Evolutionary conservation across 306 rosid species (phyloP).

Genomic region (Dalbergia cochinchinensis): DNA sequence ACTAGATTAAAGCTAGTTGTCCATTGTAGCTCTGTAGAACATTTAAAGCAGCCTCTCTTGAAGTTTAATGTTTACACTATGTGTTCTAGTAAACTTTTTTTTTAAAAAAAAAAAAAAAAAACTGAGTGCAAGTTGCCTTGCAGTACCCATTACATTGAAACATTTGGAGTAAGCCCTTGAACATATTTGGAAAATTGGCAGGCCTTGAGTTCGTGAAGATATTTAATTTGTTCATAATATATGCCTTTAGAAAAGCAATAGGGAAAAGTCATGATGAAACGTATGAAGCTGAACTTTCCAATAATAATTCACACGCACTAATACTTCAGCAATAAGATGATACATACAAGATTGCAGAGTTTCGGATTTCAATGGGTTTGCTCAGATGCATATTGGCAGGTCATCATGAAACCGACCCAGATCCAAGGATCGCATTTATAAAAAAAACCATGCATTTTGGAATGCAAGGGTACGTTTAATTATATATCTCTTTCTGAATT

Average conservation of each 20-base stretch:
- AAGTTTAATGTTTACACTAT: too few species aligned
- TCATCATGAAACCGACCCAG: slow-evolving; percentile 31
- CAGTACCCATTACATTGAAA: too few species aligned
- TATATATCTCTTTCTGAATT: background rate
- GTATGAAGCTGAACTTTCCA: background rate
- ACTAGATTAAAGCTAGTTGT: background rate
- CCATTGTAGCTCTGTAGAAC: background rate
- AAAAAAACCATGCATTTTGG: slow-evolving; percentile 5
- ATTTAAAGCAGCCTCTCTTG: too few species aligned
- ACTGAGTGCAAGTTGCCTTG: too few species aligned
- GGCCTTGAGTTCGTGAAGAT: too few species aligned
- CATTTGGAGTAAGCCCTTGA: too few species aligned
- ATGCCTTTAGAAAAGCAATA: background rate
- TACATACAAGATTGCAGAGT: background rate
- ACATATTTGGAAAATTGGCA: too few species aligned
- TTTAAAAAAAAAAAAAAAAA: too few species aligned
- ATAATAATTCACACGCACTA: slow-evolving; percentile 20
- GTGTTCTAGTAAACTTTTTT: too few species aligned
- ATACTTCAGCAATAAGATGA: too few species aligned
- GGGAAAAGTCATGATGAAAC: background rate
- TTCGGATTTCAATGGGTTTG: background rate
- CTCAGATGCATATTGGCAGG: background rate
- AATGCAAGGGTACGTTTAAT: slow-evolving; percentile 11
- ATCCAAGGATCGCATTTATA: background rate
- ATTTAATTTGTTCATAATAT: too few species aligned